A percentile compares a stretch with the other conserved stretches of the same genome.
phyloP scores from a whole-genome alignment of 2,329 filamentous ascomycete genomes.

The Pseudogymnoascus sp. region DNA sequence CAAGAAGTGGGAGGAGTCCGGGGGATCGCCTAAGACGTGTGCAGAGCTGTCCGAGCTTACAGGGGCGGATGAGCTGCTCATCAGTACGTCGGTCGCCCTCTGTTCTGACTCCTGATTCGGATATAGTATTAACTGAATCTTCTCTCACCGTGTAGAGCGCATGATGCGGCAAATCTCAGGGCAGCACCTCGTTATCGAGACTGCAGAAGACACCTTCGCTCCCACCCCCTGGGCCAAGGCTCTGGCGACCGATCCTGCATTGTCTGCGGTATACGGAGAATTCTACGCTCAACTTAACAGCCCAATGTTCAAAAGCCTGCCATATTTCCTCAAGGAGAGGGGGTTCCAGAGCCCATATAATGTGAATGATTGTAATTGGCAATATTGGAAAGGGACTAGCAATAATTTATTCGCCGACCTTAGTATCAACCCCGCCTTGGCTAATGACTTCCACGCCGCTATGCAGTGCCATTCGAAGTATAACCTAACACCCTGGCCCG shows the following conservation, averaged over 20 bases:
- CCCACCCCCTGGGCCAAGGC: constrained; percentile 29
- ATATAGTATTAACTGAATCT: constrained; percentile 17
- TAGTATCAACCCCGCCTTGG: constrained; percentile 24
- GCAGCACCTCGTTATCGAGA: constrained; percentile 30
- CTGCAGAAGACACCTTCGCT: constrained; percentile 29
- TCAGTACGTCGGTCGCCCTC: constrained; percentile 22
- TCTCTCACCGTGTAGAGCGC: constrained; percentile 17
- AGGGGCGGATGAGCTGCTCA: constrained; percentile 28
- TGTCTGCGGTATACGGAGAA: constrained; percentile 28
- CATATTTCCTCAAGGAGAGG: constrained; percentile 28
- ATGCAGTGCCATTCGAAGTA: constrained; percentile 34
- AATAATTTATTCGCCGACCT: constrained; percentile 29
- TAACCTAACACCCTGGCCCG: constrained; percentile 32
- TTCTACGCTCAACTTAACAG: constrained; percentile 30
- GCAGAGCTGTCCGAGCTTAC: constrained; percentile 29
- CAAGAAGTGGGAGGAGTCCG: constrained; percentile 29
- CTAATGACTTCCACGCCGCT: constrained; percentile 29
- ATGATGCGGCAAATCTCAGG: constrained; percentile 31
- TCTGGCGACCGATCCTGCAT: constrained; percentile 24
- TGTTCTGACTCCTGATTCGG: neutral
- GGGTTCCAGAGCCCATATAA: constrained; percentile 31
- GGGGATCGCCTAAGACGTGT: constrained; percentile 26
- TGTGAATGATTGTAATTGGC: constrained; percentile 28
- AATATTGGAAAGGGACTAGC: constrained; percentile 25
- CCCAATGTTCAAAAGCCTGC: constrained; percentile 28